phyloP scores from a whole-genome alignment of 78 protist genomes.

The Emiliania huxleyi region DNA sequence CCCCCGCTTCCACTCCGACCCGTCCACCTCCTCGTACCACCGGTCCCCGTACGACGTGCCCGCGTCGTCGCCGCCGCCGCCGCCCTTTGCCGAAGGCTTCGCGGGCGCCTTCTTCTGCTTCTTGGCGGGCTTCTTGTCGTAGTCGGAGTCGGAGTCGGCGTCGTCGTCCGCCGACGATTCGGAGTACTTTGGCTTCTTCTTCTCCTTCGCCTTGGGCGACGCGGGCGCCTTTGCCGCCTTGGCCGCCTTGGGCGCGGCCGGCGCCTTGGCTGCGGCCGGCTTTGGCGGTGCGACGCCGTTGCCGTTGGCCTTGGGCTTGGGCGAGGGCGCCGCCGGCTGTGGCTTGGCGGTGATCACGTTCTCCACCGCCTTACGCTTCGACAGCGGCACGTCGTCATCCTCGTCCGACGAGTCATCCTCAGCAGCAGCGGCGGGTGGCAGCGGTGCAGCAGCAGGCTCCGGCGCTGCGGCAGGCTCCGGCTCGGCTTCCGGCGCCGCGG shows the following conservation, averaged over 20 bases:
- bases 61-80: neutral
- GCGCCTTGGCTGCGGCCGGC: neutral
- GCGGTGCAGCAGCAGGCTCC: no score
- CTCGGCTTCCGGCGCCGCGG: no score
- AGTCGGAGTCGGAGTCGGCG: neutral
- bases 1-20: conserved; percentile 60
- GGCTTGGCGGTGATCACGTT: neutral
- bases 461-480: no score
- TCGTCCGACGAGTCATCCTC: neutral
- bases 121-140: neutral
- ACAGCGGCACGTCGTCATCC: neutral
- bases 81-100: neutral
- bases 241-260: neutral
- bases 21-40: neutral
- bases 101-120: neutral
- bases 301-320: neutral
- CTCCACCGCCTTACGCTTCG: neutral
- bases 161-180: neutral
- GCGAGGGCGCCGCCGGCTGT: neutral
- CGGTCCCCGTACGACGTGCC: neutral
- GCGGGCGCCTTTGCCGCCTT: neutral
- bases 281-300: neutral
- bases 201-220: neutral
- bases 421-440: no score
- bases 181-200: neutral